phyloP scores from a whole-genome alignment of 768 basidiomycete species.

The Asterophora lycoperdoides region DNA sequence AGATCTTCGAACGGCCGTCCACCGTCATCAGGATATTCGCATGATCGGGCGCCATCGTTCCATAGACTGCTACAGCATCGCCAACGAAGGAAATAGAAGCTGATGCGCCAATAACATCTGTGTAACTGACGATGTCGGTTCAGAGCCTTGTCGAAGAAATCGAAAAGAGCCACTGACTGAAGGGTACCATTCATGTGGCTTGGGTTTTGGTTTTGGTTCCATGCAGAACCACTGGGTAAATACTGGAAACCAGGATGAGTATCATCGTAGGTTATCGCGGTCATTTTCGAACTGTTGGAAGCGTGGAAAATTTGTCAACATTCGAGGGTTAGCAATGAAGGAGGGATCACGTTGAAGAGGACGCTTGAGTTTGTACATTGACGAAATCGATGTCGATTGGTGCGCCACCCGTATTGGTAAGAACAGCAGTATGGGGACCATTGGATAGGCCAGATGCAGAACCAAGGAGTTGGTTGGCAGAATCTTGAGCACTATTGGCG shows the following conservation, averaged over 20 bases:
- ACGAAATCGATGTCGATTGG: conserved; percentile 49
- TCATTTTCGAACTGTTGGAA: conserved; percentile 21
- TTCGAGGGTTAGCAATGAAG: neutral
- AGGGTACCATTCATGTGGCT: conserved; percentile 35
- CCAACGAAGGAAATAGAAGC: conserved; percentile 44
- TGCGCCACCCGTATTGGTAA: conserved; percentile 41
- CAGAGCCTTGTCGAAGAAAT: neutral
- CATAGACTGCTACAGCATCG: conserved; percentile 51
- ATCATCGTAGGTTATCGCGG: conserved; percentile 38
- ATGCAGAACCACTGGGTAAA: conserved; percentile 30
- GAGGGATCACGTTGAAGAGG: conserved; percentile 31
- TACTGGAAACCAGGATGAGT: conserved; percentile 35
- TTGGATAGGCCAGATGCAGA: conserved; percentile 36
- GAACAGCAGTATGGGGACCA: conserved; percentile 43
- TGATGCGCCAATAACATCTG: conserved; percentile 34
- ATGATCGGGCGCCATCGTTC: conserved; percentile 49
- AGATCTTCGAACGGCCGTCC: conserved; percentile 33
- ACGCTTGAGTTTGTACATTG: conserved; percentile 38
- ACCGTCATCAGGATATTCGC: conserved; percentile 42
- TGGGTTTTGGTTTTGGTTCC: conserved; percentile 28
- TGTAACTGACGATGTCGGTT: conserved; percentile 29
- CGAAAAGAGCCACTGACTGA: conserved; percentile 33
- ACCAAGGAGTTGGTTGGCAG: conserved; percentile 38
- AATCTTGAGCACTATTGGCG: conserved; percentile 25
- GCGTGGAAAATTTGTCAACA: neutral